phyloP scores from a whole-genome alignment of 345 rosid genomes.

The Brassica nigra region DNA sequence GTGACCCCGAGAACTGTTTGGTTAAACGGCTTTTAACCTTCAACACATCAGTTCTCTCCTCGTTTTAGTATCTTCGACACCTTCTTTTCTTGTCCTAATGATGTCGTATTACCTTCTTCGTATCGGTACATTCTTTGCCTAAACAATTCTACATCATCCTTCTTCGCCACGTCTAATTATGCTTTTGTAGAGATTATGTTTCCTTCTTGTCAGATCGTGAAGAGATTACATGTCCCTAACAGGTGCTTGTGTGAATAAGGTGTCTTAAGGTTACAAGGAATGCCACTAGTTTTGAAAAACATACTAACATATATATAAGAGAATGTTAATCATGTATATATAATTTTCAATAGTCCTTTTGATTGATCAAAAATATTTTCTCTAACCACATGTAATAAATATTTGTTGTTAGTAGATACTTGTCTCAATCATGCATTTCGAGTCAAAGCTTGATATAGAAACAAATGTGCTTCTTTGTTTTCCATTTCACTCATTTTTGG shows the following conservation, averaged over 20 bases:
- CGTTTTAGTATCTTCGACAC: conserved; percentile 47
- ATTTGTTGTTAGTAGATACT: conserved; percentile 15
- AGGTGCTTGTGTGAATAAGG: no score
- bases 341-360: background rate
- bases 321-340: no score
- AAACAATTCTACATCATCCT: conserved; percentile 54
- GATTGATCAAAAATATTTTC: background rate
- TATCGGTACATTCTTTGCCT: conserved; percentile 51
- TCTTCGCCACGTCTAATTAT: conserved; percentile 53
- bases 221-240: conserved; percentile 42
- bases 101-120: conserved; percentile 32
- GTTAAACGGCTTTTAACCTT: conserved; percentile 52
- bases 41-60: conserved; percentile 54
- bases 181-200: conserved; percentile 32
- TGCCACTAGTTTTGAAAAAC: no score
- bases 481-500: conserved; percentile 1
- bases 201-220: conserved; percentile 41
- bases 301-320: no score
- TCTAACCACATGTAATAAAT: conserved; percentile 14
- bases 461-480: conserved; percentile 2
- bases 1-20: conserved; percentile 58
- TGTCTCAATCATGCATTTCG: conserved; percentile 23
- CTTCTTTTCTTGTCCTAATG: conserved; percentile 61
- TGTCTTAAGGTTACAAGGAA: no score
- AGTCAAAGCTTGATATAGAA: conserved; percentile 13